These are phyloP conservation scores for Prunus yedoensis DNA, from an alignment of 331 rosid species.

Conservation along the genomic window DNA sequence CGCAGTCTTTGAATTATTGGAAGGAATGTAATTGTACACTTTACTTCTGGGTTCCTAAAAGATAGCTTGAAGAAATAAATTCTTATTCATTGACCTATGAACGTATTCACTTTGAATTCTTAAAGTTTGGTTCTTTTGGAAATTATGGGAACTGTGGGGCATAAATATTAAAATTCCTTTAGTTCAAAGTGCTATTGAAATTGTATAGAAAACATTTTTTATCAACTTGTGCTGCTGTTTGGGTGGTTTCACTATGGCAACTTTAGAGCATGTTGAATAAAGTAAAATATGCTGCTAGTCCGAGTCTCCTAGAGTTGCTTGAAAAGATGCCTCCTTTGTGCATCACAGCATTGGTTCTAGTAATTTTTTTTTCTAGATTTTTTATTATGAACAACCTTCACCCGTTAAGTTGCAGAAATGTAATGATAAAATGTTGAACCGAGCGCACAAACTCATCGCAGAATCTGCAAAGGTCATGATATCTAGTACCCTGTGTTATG, in stretches of 20 bases:
- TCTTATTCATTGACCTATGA: too few relatives aligned
- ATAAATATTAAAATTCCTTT: too few relatives aligned
- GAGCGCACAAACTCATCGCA: neutral
- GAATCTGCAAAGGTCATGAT: neutral
- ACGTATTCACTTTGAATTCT: neutral
- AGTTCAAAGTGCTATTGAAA: neutral
- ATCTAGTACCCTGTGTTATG: neutral
- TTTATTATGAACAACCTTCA: neutral
- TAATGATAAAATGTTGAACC: neutral
- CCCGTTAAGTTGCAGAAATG: neutral
- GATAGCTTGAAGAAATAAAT: neutral
- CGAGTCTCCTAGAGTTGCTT: neutral
- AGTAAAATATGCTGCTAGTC: neutral
- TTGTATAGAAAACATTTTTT: neutral
- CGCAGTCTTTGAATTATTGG: neutral
- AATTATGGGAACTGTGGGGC: neutral
- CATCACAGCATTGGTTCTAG: neutral
- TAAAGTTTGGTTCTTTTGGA: neutral
- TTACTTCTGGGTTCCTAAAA: neutral
- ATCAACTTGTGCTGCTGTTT: neutral
- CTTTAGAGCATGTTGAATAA: neutral
- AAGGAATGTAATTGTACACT: neutral
- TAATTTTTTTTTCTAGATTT: neutral
- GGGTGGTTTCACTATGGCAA: slow-evolving; percentile 3
- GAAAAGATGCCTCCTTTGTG: slow-evolving; percentile 7